These are phyloP conservation scores for Fraxinus xanthoxyloides DNA, from an alignment of 305 asterid genomes.

Conservation along the genomic window DNA sequence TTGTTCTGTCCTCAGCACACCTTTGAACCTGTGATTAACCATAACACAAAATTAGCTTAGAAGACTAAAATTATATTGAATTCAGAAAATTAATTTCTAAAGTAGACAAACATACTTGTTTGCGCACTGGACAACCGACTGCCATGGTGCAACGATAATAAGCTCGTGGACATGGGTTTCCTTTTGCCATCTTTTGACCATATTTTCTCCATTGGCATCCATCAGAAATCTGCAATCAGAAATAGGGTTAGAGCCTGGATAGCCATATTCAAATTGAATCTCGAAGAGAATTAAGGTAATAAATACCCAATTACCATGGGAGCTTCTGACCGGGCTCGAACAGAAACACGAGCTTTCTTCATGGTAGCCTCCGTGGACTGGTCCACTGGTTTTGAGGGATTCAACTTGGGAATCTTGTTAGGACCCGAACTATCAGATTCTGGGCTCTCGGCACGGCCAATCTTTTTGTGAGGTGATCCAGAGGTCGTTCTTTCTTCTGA, in stretches of 20 bases:
- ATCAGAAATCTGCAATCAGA: slow-evolving; percentile 50
- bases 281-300: not conserved
- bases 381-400: slow-evolving; percentile 38
- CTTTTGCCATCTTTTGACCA: slow-evolving; percentile 83
- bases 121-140: slow-evolving; percentile 68
- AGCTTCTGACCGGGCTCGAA: slow-evolving; percentile 96
- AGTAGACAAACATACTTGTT: slow-evolving; percentile 41
- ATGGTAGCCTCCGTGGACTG: slow-evolving; percentile 72
- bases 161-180: slow-evolving; percentile 80
- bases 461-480: slow-evolving; percentile 35
- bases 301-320: slow-evolving; percentile 47
- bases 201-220: slow-evolving; percentile 87
- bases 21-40: slow-evolving; percentile 68
- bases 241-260: not conserved
- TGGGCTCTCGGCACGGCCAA: slow-evolving; percentile 51
- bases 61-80: not conserved
- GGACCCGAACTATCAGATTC: slow-evolving; percentile 71
- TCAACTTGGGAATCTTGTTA: slow-evolving; percentile 47
- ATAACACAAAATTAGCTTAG: not conserved
- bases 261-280: not conserved
- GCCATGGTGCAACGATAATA: slow-evolving; percentile 82
- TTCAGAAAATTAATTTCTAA: not conserved
- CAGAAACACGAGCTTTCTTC: slow-evolving; percentile 94
- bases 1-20: slow-evolving; percentile 69
- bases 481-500: slow-evolving; percentile 54